Evolutionary conservation across 2,329 filamentous ascomycete species (phyloP).

Genomic region (Didymella keratinophila): DNA sequence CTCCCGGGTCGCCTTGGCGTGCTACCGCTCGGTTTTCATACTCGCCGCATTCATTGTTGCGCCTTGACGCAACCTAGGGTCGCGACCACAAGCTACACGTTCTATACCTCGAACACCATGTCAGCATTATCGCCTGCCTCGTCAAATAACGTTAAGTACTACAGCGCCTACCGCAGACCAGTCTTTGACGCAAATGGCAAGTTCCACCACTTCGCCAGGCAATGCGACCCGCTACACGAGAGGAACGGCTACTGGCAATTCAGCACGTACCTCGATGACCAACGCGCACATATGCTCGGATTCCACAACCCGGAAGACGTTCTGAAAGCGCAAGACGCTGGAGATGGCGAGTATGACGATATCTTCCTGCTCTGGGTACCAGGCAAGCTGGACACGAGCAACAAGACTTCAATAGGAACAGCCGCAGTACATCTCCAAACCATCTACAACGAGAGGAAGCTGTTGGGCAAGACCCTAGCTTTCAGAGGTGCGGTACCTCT

Average conservation of each 20-base stretch:
- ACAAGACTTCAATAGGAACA: slow-evolving; percentile 15
- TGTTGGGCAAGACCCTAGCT: slow-evolving; percentile 23
- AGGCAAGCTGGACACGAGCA: slow-evolving; percentile 15
- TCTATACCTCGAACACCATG: neutral
- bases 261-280: slow-evolving; percentile 22
- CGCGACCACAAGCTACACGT: too few species aligned
- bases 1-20: neutral
- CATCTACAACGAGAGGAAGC: slow-evolving; percentile 23
- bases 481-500: slow-evolving; percentile 24
- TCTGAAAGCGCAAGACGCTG: slow-evolving; percentile 22
- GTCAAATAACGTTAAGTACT: slow-evolving; percentile 9
- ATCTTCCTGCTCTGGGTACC: slow-evolving; percentile 30
- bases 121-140: neutral
- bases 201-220: slow-evolving; percentile 22
- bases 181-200: slow-evolving; percentile 7
- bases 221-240: slow-evolving; percentile 7
- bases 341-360: slow-evolving; percentile 18
- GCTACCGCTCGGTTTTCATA: neutral
- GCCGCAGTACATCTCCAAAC: slow-evolving; percentile 22
- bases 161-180: slow-evolving; percentile 18
- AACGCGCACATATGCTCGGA: slow-evolving; percentile 22
- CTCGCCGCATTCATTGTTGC: neutral
- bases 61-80: neutral
- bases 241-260: slow-evolving; percentile 31
- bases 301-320: slow-evolving; percentile 27